These are phyloP conservation scores for Fomes fomentarius DNA, from an alignment of 1,284 basidiomycete genomes.

Conservation along the genomic window DNA sequence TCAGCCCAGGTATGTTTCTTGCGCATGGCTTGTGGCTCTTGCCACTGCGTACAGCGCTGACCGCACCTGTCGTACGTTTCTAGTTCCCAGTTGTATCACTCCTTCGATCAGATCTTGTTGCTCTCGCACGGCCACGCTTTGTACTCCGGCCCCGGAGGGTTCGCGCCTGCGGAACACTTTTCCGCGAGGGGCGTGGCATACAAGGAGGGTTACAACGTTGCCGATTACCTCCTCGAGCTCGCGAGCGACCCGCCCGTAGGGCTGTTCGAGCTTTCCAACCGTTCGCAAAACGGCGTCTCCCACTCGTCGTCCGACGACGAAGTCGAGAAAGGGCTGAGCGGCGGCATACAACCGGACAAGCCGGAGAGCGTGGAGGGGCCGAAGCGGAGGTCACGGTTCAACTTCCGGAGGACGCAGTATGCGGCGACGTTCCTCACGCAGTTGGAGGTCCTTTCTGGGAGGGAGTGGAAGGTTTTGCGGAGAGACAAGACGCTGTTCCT, in stretches of 20 bases:
- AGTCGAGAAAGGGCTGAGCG: slow-evolving; percentile 18
- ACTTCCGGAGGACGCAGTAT: slow-evolving; percentile 38
- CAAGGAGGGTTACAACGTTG: slow-evolving; percentile 82
- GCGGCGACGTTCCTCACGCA: slow-evolving; percentile 86
- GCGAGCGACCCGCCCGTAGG: slow-evolving; percentile 65
- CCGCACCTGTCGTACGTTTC: background rate
- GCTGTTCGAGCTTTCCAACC: slow-evolving; percentile 38
- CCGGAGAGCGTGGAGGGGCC: background rate
- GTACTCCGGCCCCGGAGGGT: slow-evolving; percentile 78
- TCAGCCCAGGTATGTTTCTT: slow-evolving; percentile 67
- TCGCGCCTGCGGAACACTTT: slow-evolving; percentile 69
- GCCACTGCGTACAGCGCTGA: background rate
- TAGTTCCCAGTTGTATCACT: slow-evolving; percentile 82
- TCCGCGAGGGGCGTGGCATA: slow-evolving; percentile 47
- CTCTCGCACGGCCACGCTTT: slow-evolving; percentile 80
- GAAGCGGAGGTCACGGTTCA: slow-evolving; percentile 11
- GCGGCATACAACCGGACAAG: background rate
- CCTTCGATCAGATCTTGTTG: slow-evolving; percentile 82
- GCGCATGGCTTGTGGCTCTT: background rate
- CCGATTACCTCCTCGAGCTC: slow-evolving; percentile 87
- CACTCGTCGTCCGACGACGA: slow-evolving; percentile 15
- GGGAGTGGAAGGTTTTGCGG: slow-evolving; percentile 83
- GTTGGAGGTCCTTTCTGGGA: slow-evolving; percentile 72
- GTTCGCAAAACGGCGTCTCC: slow-evolving; percentile 3
- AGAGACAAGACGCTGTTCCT: slow-evolving; percentile 85